Base-by-base conservation (phyloP, 2,329 filamentous ascomycete species). In the Endoconidiophora polonica region DNA sequence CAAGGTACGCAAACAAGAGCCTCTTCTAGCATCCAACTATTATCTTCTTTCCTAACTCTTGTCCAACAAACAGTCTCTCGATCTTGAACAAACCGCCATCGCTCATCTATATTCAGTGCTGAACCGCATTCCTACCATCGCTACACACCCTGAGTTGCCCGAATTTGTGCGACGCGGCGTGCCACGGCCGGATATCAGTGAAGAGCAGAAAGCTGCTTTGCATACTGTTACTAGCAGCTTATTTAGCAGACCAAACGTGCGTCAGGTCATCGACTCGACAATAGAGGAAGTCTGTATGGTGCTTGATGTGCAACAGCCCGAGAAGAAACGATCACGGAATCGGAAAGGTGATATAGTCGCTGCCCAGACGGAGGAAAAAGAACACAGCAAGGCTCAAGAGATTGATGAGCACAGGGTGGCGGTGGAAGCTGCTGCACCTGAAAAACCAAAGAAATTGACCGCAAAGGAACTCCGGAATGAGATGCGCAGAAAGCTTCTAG, bases 151-250 rank as follows among this genome's bases (percentile, higher is more conserved):
- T n/a, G 63, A 67, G 46, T 65, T 77, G 12, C 73, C 74, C 40
- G 63, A 68, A 44, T 62, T 68, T 16, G 62, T 77, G 38, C 69
- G 66, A 49, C 61, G 59, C 14, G 66, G 68, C 23, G 60, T 74
- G 0, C 63, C 71, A 14, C 75, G 72, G 55, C 69, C 71, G 2
- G 63, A 71, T 1, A 59, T 77, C 2, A 65, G 69, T 1, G 70
- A 72, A 41, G 73, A 76, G 47, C 71, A 77, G 56, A 65, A 63
- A 48, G 56, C 60, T 0, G 67, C 71, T 2, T 61, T 77, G 23
- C 74, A 78, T 57, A 77, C 77, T 58, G 74, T 79, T 47, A 77
- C 75, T 23, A 78, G 74, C 53, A 68, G 67, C 5, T 62, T 79
- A 2, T 77, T 70, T 58, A 76, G 73, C 52, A 64, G 68, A 48